These are phyloP conservation scores for Lobosporangium transversale DNA, from an alignment of 192 early-diverging fungal genomes.

Conservation along the genomic window DNA sequence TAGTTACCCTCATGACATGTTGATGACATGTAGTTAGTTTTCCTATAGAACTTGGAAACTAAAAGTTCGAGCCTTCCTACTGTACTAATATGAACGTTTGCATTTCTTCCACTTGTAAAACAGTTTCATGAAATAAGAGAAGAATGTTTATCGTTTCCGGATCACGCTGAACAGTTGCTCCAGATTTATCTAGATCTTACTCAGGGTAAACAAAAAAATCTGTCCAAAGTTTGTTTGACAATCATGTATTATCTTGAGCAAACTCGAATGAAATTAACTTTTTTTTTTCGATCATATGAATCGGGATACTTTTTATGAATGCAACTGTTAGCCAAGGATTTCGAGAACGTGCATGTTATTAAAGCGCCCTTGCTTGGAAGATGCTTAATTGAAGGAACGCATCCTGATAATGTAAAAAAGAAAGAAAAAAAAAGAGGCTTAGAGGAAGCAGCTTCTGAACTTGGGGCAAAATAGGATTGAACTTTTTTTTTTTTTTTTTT, in stretches of 20 bases:
- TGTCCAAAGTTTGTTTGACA: no score
- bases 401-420: constrained; percentile 36
- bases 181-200: constrained; percentile 42
- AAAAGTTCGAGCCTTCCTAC: no score
- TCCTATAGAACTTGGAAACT: no score
- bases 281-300: no score
- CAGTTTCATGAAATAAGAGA: constrained; percentile 29
- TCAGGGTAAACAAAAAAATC: constrained; percentile 10
- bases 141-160: constrained; percentile 24
- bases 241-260: no score
- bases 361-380: constrained; percentile 15
- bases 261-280: no score
- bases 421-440: no score
- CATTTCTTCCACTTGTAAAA: not conserved
- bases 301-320: not conserved
- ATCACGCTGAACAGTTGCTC: constrained; percentile 40
- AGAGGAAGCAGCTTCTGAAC: not conserved
- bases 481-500: not conserved
- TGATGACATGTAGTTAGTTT: not conserved
- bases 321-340: constrained; percentile 24
- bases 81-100: not conserved
- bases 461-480: not conserved
- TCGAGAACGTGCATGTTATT: constrained; percentile 27
- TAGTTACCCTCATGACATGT: not conserved
- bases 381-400: constrained; percentile 28